phyloP scores from a whole-genome alignment of 2,329 filamentous ascomycete genomes.

The Talaromyces sp. region DNA sequence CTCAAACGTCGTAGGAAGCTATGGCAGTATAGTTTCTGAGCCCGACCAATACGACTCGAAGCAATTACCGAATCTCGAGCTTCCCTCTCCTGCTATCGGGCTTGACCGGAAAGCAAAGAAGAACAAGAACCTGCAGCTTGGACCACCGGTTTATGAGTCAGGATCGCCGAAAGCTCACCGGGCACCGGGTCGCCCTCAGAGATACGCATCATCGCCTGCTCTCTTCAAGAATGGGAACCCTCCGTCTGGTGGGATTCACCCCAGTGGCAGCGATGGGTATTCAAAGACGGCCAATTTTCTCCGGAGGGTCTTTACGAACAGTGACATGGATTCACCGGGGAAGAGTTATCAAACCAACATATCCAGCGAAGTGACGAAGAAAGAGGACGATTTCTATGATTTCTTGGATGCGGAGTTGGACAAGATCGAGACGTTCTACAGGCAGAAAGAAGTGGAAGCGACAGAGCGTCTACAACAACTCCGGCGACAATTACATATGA shows the following conservation, averaged over 20 bases:
- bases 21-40: constrained; percentile 62
- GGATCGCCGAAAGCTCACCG: constrained; percentile 25
- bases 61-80: constrained; percentile 51
- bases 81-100: constrained; percentile 60
- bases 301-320: constrained; percentile 39
- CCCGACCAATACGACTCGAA: constrained; percentile 34
- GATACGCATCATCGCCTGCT: constrained; percentile 11
- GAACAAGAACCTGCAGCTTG: constrained; percentile 18
- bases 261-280: constrained; percentile 8
- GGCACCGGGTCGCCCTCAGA: constrained; percentile 6
- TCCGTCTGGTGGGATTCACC: neutral
- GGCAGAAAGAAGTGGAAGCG: constrained; percentile 80
- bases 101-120: constrained; percentile 31
- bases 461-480: constrained; percentile 66
- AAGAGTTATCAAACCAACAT: constrained; percentile 53
- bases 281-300: constrained; percentile 31
- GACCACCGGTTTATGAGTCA: constrained; percentile 15
- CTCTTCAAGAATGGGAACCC: constrained; percentile 2
- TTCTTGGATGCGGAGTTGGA: constrained; percentile 80
- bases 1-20: constrained; percentile 45
- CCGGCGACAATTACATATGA: constrained; percentile 83
- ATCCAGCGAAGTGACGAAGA: constrained; percentile 63
- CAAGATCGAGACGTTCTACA: constrained; percentile 93
- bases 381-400: constrained; percentile 78
- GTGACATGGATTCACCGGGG: constrained; percentile 38